These are phyloP conservation scores for Sporisorium sorghi DNA, from an alignment of 1,284 basidiomycete species.

Conservation along the genomic window DNA sequence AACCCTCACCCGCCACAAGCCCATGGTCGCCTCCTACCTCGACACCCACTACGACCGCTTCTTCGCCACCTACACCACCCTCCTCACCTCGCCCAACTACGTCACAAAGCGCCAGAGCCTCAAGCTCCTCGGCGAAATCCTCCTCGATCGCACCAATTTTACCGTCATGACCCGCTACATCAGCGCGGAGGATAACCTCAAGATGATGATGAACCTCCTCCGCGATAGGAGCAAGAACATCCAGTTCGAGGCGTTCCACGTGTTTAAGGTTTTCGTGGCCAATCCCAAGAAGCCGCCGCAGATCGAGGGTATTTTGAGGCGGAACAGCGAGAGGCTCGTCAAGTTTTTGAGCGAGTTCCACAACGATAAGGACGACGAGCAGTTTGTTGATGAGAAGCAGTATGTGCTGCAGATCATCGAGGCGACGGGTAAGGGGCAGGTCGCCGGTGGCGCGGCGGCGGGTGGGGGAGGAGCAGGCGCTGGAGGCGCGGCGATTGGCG, in stretches of 20 bases:
- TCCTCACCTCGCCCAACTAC: slow-evolving; percentile 92
- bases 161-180: slow-evolving; percentile 99
- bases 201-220: slow-evolving; percentile 99
- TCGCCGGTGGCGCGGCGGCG: not conserved
- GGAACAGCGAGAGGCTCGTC: slow-evolving; percentile 94
- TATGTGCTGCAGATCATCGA: slow-evolving; percentile 68
- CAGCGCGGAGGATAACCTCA: slow-evolving; percentile 83
- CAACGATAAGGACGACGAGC: slow-evolving; percentile 86
- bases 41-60: slow-evolving; percentile 98
- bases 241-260: slow-evolving; percentile 99
- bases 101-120: slow-evolving; percentile 99
- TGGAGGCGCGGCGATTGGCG: slow-evolving; percentile 11
- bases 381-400: slow-evolving; percentile 69
- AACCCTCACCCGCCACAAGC: slow-evolving; percentile 86
- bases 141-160: slow-evolving; percentile 97
- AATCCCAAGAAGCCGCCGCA: slow-evolving; percentile 98
- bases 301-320: slow-evolving; percentile 87
- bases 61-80: slow-evolving; percentile 91
- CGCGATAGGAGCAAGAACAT: slow-evolving; percentile 98
- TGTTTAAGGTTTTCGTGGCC: slow-evolving; percentile 99
- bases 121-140: slow-evolving; percentile 96
- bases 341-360: slow-evolving; percentile 92
- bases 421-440: slow-evolving; percentile 29
- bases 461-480: not conserved
- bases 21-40: slow-evolving; percentile 95